Evolutionary conservation across 2,329 filamentous ascomycete species (phyloP).

Genomic region (Zalaria obscura): DNA sequence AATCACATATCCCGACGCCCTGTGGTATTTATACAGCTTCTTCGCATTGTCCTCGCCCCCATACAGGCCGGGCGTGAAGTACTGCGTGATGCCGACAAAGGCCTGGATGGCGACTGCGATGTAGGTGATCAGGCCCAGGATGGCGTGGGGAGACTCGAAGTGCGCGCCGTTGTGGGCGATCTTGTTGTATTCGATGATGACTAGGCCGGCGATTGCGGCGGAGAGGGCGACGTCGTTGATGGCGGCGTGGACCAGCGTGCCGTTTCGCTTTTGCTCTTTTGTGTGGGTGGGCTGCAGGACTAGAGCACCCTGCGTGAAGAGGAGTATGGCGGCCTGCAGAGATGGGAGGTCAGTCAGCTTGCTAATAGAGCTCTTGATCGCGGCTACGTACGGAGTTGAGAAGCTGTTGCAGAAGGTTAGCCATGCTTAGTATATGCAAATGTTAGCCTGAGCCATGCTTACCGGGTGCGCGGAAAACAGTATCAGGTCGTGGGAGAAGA

Average conservation of each 20-base stretch:
- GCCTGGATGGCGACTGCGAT: slow-evolving; percentile 59
- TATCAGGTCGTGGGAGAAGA: slow-evolving; percentile 57
- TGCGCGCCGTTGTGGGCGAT: slow-evolving; percentile 49
- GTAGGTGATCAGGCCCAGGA: slow-evolving; percentile 66
- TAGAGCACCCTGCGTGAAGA: slow-evolving; percentile 67
- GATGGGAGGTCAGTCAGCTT: not conserved
- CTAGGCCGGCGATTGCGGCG: slow-evolving; percentile 48
- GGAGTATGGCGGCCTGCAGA: slow-evolving; percentile 47
- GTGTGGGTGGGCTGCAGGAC: slow-evolving; percentile 79
- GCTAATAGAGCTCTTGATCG: slow-evolving; percentile 6
- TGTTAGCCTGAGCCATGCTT: slow-evolving; percentile 21
- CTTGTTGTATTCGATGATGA: slow-evolving; percentile 77
- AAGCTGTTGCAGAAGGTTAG: slow-evolving; percentile 20
- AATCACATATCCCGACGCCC: slow-evolving; percentile 60
- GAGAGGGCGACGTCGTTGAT: slow-evolving; percentile 54
- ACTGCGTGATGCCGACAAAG: slow-evolving; percentile 69
- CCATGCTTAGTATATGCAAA: not conserved
- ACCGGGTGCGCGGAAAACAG: slow-evolving; percentile 86
- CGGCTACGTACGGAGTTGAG: slow-evolving; percentile 30
- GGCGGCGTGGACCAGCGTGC: slow-evolving; percentile 50
- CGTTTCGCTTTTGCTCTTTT: slow-evolving; percentile 53
- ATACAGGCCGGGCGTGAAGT: slow-evolving; percentile 58
- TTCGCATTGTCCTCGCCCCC: slow-evolving; percentile 70
- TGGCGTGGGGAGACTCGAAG: slow-evolving; percentile 69
- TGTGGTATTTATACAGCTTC: slow-evolving; percentile 80